phyloP scores from a whole-genome alignment of 495 filamentous ascomycete genomes.

The Penicillium canariense region DNA sequence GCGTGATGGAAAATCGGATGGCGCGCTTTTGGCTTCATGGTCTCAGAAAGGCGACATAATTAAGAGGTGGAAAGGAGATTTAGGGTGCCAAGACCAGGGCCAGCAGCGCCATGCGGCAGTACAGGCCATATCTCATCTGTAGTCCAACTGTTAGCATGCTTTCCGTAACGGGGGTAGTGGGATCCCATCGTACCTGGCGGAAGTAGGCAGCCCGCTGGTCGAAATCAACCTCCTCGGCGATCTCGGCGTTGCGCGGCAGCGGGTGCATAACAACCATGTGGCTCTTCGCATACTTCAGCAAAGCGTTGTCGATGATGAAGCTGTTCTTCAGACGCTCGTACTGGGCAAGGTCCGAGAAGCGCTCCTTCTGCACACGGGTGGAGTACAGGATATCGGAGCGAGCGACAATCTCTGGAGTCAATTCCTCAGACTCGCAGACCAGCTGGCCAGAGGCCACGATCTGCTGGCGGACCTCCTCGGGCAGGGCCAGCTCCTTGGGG shows the following conservation, averaged over 20 bases:
- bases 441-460: conserved; percentile 73
- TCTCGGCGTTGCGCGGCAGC: conserved; percentile 86
- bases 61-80: conserved; percentile 14
- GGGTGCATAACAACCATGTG: conserved; percentile 95
- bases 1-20: conserved; percentile 23
- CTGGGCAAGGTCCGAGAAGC: conserved; percentile 72
- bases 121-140: conserved; percentile 97
- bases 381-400: conserved; percentile 90
- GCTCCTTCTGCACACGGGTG: conserved; percentile 93
- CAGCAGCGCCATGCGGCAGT: conserved; percentile 95
- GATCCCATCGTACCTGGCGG: conserved; percentile 75
- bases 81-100: conserved; percentile 80
- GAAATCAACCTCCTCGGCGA: conserved; percentile 93
- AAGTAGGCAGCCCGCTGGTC: conserved; percentile 97
- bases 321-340: conserved; percentile 85
- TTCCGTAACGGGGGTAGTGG: conserved; percentile 1
- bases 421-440: conserved; percentile 64
- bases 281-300: conserved; percentile 87
- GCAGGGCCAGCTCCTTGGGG: conserved; percentile 74
- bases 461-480: conserved; percentile 65
- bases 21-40: conserved; percentile 18
- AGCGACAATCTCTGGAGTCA: conserved; percentile 82
- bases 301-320: conserved; percentile 83
- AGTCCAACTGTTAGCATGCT: conserved; percentile 38
- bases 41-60: conserved; percentile 25